Base-by-base conservation (phyloP, 2,329 filamentous ascomycete genomes). In the Paracamarosporium sp. region DNA sequence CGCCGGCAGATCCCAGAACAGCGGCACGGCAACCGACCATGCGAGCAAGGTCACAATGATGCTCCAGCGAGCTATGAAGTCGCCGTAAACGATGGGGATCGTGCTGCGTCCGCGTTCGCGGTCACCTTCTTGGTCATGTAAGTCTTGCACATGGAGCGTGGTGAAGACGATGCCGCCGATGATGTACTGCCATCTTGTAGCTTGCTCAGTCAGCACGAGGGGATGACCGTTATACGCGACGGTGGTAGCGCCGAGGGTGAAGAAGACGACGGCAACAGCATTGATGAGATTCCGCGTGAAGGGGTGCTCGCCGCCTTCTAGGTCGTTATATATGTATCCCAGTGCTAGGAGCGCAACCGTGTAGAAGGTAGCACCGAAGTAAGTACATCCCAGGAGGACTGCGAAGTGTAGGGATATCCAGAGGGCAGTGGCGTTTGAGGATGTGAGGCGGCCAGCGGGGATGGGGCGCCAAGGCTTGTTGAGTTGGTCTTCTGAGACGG, bases 121-220 rank as follows among this genome's bases (percentile, higher is more conserved):
- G 55, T 72, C 69, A 1, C 69, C 69, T 20, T 58, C 57, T 24
- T 61, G 47, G 45, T 72, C 69, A 22, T 57, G 35, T 56, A 72
- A 41, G n/a, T 48, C 45, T n/a, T 48, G 45, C 2, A 33, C 27
- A 4, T 27, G 25, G 12, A 44, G 13, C 24, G 41, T 38, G 35
- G 35, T 38, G 27, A 33, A 48, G 12, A 48, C 45, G 45, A 48
- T 48, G 7, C 27, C 45, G 3, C 27, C 45, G n/a, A 48, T 35
- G 3, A 48, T 48, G 12, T 15, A 33, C 5, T 20, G 12, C 45
- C 45, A 48, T 20, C 13, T 27, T 6, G 2, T 9, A n/a, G 27
- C 45, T 48, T 48, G 5, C 15, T 33, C 27, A 11, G 25, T 48
- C n/a, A n/a, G n/a, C n/a, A n/a, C n/a, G n/a, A 48, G 27, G 7